Percentiles rank a stretch among this genome's conserved stretches.
Evolutionary conservation across 2,329 filamentous ascomycete species (phyloP).

Genomic region (Fusarium solani-melongenae): DNA sequence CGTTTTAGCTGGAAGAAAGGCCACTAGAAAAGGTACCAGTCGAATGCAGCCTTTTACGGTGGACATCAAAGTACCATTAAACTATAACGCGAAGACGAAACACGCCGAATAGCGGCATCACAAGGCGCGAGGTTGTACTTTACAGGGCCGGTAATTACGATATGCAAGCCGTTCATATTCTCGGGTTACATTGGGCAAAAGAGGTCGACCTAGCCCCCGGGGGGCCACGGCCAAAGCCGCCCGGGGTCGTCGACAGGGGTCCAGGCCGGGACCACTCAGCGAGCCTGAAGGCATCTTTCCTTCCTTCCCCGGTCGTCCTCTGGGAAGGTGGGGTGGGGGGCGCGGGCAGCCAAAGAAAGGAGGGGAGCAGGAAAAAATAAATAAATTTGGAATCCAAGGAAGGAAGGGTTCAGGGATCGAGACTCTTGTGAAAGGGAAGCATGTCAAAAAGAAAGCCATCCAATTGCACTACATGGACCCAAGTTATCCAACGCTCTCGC

Average conservation of each 20-base stretch:
- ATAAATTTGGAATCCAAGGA: slow-evolving; percentile 8
- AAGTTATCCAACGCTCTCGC: slow-evolving; percentile 1
- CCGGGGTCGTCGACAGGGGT: slow-evolving; percentile 7
- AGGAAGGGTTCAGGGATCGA: slow-evolving; percentile 24
- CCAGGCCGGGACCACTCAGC: slow-evolving; percentile 15
- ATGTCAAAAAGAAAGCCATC: slow-evolving; percentile 10
- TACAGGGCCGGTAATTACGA: slow-evolving; percentile 41
- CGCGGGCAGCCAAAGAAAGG: neutral
- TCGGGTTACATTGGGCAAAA: slow-evolving; percentile 32
- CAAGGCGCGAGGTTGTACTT: slow-evolving; percentile 1
- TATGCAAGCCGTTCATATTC: slow-evolving; percentile 39
- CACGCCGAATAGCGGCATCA: slow-evolving; percentile 1
- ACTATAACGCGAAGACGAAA: neutral
- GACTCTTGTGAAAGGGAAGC: slow-evolving; percentile 2
- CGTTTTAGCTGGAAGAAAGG: slow-evolving; percentile 3
- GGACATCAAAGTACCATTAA: neutral
- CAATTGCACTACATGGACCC: slow-evolving; percentile 39
- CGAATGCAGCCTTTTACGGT: neutral
- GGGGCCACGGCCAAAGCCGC: slow-evolving; percentile 10
- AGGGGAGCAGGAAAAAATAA: slow-evolving; percentile 2
- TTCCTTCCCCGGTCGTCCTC: slow-evolving; percentile 19
- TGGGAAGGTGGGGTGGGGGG: neutral
- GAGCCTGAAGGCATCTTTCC: slow-evolving; percentile 16
- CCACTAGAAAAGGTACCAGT: neutral
- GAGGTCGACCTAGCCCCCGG: neutral